Conservation (phyloP, 2,329 filamentous ascomycete species). For the Aspergillus transmontanensis region DNA sequence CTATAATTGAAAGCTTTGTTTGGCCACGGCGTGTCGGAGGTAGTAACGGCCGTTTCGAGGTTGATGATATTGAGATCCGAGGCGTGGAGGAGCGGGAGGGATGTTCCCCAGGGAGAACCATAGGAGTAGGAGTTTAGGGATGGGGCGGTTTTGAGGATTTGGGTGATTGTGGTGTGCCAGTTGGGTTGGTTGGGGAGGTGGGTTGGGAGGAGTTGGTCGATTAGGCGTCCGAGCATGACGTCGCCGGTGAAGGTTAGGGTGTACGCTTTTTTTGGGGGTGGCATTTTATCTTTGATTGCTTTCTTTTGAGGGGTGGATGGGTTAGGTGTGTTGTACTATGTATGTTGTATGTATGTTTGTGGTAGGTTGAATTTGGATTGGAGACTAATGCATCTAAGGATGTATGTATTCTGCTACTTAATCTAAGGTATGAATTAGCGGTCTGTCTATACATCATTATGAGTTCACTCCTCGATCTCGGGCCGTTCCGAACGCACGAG, state of each 20-base stretch:
- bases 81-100: conserved; percentile 33
- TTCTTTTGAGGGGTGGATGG: neutral
- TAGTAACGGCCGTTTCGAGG: conserved; percentile 44
- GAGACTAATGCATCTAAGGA: neutral
- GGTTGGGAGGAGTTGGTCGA: conserved; percentile 42
- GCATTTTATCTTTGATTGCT: too few relatives aligned
- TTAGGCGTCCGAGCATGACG: conserved; percentile 46
- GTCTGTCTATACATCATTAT: neutral
- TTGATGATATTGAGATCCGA: conserved; percentile 43
- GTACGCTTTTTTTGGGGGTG: conserved; percentile 22
- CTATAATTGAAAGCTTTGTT: conserved; percentile 42
- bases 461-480: neutral
- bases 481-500: neutral
- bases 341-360: too few relatives aligned
- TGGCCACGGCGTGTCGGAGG: conserved; percentile 35
- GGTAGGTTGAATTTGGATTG: too few relatives aligned
- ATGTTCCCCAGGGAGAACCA: conserved; percentile 38
- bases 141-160: neutral
- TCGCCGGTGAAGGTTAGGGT: conserved; percentile 40
- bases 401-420: neutral
- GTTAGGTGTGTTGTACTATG: neutral
- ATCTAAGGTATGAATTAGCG: too few relatives aligned
- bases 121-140: neutral
- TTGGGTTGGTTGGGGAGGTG: conserved; percentile 35
- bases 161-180: conserved; percentile 14